Base-by-base conservation (phyloP, 2,329 filamentous ascomycete species). In the Mycosphaerella sp. region DNA sequence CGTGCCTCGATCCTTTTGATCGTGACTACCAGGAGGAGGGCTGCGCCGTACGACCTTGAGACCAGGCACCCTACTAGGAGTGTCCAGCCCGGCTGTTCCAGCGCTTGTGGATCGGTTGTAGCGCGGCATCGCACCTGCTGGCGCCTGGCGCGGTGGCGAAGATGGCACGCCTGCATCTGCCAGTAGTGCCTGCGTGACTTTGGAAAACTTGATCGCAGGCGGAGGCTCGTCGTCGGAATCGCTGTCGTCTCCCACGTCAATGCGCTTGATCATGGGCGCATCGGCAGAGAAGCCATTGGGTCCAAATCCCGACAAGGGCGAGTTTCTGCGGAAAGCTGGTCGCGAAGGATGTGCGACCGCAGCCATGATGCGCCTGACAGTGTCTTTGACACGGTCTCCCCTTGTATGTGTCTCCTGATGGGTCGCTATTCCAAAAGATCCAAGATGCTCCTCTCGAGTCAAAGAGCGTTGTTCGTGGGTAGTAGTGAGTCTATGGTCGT, bases 171-270 rank as follows among this genome's bases (percentile, higher is more conserved):
- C 81, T 23, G 71, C 74, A 60, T 78, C 77, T 48, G 77, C 78
- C 50, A 96, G 78, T 12, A 96, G 77, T 17, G 89, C 91, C 68
- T 93, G 92, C 46, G 92, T 95, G 62, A 93, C 81, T 64, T 91
- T 90, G 69, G 90, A 96, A 69, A 96, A 86, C 74, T 93, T 95
- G 82, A 93, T 89, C 64, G 90, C 90, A 50, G 74, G 86, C 12
- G 87, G 87, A 29, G 95, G 88, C 72, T 96, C 92, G 66, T 96
- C 92, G 72, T 96, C 92, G 23, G 91, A 95, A 49, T 69, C 67
- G 76, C 89, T 95, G 67, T 95, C 91, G 68, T 95, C 91, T 64
- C 88, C 85, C 62, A 84, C 74, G 65, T 74, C 68, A 59, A 78
- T 75, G 60, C 72, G 73, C 62, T 76, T 74, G 65, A 76, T 70